A percentile compares a stretch with the other conserved stretches of the same genome.
Evolutionary conservation across 2,329 filamentous ascomycete genomes (phyloP).

Genomic region (Ascochyta clinopodiicola): DNA sequence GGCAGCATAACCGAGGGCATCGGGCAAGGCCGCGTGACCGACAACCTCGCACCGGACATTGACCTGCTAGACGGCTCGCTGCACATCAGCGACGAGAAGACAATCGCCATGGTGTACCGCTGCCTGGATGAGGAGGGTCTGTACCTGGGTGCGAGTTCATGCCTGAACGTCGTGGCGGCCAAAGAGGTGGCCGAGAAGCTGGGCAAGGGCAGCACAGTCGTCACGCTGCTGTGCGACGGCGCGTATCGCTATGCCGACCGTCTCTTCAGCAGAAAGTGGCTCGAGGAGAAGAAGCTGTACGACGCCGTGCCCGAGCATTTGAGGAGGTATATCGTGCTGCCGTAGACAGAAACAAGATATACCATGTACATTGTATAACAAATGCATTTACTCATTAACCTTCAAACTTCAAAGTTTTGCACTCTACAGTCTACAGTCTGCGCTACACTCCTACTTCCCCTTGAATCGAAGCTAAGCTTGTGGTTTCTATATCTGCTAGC

Average conservation of each 20-base stretch:
- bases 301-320: conserved; percentile 82
- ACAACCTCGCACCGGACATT: conserved; percentile 88
- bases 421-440: too few relatives aligned
- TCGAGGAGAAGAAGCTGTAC: conserved; percentile 83
- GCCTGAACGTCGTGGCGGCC: conserved; percentile 92
- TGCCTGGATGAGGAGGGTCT: conserved; percentile 95
- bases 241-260: conserved; percentile 97
- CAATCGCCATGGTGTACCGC: conserved; percentile 95
- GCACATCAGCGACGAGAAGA: conserved; percentile 88
- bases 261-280: conserved; percentile 89
- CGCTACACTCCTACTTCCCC: too few relatives aligned
- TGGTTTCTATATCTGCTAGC: too few relatives aligned
- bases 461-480: too few relatives aligned
- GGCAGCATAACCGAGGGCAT: conserved; percentile 97
- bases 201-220: conserved; percentile 86
- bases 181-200: conserved; percentile 92
- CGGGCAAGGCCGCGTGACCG: conserved; percentile 94
- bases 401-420: too few relatives aligned
- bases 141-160: conserved; percentile 92
- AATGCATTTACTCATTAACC: too few relatives aligned
- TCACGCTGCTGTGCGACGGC: conserved; percentile 92
- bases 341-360: conserved; percentile 52
- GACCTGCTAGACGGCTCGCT: conserved; percentile 83
- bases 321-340: conserved; percentile 92
- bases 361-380: too few relatives aligned